Conservation (phyloP, 2,329 filamentous ascomycete species). For the Triangularia setosa region DNA sequence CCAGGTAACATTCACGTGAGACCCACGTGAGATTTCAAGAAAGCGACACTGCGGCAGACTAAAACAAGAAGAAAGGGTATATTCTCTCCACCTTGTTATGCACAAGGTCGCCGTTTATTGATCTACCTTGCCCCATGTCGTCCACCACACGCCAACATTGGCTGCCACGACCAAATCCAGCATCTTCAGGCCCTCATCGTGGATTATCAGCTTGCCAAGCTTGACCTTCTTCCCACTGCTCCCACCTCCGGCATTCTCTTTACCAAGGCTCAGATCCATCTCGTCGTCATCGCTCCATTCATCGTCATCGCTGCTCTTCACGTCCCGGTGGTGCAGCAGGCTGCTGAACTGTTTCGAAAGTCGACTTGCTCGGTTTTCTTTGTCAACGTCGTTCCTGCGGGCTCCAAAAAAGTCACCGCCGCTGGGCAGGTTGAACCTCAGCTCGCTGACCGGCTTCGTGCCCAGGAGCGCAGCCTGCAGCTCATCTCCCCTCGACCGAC, state of each 20-base stretch:
- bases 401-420: slow-evolving; percentile 3
- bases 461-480: slow-evolving; percentile 32
- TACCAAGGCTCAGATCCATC: slow-evolving; percentile 71
- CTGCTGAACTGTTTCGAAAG: slow-evolving; percentile 42
- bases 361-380: slow-evolving; percentile 18
- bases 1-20: slow-evolving; percentile 19
- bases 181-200: slow-evolving; percentile 92
- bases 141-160: slow-evolving; percentile 93
- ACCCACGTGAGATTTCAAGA: slow-evolving; percentile 10
- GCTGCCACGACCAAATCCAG: slow-evolving; percentile 86
- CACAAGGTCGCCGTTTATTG: not conserved
- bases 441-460: slow-evolving; percentile 64
- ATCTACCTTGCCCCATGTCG: slow-evolving; percentile 64
- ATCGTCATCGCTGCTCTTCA: slow-evolving; percentile 28
- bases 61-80: not conserved
- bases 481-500: slow-evolving; percentile 27
- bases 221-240: slow-evolving; percentile 84
- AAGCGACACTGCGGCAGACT: too few species aligned
- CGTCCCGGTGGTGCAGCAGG: slow-evolving; percentile 32
- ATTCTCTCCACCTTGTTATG: slow-evolving; percentile 13
- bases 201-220: slow-evolving; percentile 85
- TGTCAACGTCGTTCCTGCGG: slow-evolving; percentile 1
- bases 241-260: slow-evolving; percentile 81
- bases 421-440: slow-evolving; percentile 83
- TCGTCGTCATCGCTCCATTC: slow-evolving; percentile 29